phyloP scores from a whole-genome alignment of 768 basidiomycete species.

The Podaxis mareebaensis region DNA sequence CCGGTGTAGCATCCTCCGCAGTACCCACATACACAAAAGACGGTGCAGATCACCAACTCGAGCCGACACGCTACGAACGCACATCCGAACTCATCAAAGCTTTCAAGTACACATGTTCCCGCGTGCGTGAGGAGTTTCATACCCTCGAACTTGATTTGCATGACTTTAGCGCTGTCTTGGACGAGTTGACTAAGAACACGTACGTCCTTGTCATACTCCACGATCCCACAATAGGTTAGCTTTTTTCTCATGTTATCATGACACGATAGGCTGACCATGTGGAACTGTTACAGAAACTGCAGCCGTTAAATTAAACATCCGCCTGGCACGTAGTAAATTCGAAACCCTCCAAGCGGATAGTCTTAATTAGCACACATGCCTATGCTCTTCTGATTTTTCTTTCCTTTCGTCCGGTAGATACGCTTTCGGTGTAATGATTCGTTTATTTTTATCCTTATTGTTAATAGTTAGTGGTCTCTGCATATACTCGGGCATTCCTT shows the following conservation, averaged over 20 bases:
- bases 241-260: background rate
- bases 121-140: slow-evolving; percentile 81
- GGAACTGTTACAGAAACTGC: slow-evolving; percentile 68
- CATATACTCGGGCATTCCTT: background rate
- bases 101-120: slow-evolving; percentile 90
- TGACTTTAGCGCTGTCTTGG: slow-evolving; percentile 87
- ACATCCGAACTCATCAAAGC: slow-evolving; percentile 94
- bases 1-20: slow-evolving; percentile 31
- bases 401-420: background rate
- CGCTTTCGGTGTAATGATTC: background rate
- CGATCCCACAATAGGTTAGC: slow-evolving; percentile 82
- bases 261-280: slow-evolving; percentile 6
- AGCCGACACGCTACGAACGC: slow-evolving; percentile 78
- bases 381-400: background rate
- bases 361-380: slow-evolving; percentile 24
- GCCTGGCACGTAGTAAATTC: slow-evolving; percentile 83
- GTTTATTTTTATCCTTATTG: slow-evolving; percentile 15
- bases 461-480: slow-evolving; percentile 12
- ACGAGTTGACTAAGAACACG: slow-evolving; percentile 91
- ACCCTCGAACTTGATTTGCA: slow-evolving; percentile 84
- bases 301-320: slow-evolving; percentile 84
- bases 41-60: slow-evolving; percentile 45
- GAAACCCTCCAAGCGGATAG: slow-evolving; percentile 85
- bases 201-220: slow-evolving; percentile 90
- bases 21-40: slow-evolving; percentile 24